Evolutionary conservation across 208 protist genomes (phyloP).

Genomic region (Wallacemonas sp.): DNA sequence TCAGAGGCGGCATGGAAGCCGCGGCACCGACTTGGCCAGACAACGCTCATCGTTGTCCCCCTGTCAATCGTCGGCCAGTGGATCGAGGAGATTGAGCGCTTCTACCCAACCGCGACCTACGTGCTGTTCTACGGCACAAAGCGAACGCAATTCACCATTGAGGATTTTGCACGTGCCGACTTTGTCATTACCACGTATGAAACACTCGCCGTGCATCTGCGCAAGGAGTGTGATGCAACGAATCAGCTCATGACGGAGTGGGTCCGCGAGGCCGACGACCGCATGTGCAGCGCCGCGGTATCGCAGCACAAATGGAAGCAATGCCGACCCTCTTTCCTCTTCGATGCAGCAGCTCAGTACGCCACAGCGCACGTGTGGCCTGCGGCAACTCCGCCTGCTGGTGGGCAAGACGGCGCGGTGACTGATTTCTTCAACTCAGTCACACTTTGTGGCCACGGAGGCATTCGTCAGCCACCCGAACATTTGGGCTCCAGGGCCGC

Average conservation of each 20-base stretch:
- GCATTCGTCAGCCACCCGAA: too few species aligned
- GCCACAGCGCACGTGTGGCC: conserved; percentile 21
- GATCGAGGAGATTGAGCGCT: conserved; percentile 49
- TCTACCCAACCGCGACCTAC: conserved; percentile 44
- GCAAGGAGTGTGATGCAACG: conserved; percentile 31
- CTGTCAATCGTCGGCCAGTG: conserved; percentile 56
- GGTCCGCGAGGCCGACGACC: conserved; percentile 15
- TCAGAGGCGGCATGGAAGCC: background rate
- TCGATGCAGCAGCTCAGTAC: conserved; percentile 9
- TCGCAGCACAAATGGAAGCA: conserved; percentile 11
- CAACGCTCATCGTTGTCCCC: conserved; percentile 60
- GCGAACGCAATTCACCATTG: conserved; percentile 36
- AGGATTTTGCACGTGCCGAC: conserved; percentile 39
- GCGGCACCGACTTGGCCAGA: conserved; percentile 25
- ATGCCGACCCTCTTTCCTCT: conserved; percentile 14
- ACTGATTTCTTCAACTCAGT: background rate
- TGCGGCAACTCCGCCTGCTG: background rate
- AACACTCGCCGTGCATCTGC: conserved; percentile 50
- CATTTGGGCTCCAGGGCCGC: too few species aligned
- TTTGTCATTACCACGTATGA: conserved; percentile 77
- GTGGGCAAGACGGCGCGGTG: background rate
- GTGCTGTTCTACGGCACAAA: conserved; percentile 55
- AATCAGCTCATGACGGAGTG: conserved; percentile 14
- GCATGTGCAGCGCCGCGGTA: conserved; percentile 15
- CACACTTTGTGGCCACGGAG: background rate